A percentile compares a stretch with the other conserved stretches of the same genome.
phyloP scores from a whole-genome alignment of 2,329 filamentous ascomycete genomes.

The Colletotrichum sidae region DNA sequence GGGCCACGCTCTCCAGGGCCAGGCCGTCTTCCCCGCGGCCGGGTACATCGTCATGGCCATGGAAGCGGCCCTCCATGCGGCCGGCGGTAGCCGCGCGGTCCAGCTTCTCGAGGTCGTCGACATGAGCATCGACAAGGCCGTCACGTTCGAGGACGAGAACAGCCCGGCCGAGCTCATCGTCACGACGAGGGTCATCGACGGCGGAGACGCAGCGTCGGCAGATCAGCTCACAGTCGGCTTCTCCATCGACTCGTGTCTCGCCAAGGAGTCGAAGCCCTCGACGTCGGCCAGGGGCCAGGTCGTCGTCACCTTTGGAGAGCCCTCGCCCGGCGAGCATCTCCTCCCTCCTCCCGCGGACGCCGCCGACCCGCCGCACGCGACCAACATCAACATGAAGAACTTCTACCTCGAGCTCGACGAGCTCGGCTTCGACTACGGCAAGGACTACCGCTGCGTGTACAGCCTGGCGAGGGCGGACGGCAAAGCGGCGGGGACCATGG shows the following conservation, averaged over 20 bases:
- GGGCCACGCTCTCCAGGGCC: conserved; percentile 49
- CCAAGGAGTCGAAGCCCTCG: conserved; percentile 2
- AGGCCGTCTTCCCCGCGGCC: conserved; percentile 57
- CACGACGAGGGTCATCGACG: not conserved
- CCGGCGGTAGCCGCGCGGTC: conserved; percentile 40
- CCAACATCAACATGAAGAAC: conserved; percentile 4
- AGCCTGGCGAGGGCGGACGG: not conserved
- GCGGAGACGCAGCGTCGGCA: not conserved
- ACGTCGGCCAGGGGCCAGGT: conserved; percentile 10
- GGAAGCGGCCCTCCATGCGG: conserved; percentile 49
- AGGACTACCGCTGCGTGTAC: conserved; percentile 10
- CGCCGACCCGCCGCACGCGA: conserved; percentile 5
- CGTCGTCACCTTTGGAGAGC: not conserved
- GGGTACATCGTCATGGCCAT: conserved; percentile 57
- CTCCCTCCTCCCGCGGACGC: not conserved
- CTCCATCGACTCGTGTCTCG: conserved; percentile 5
- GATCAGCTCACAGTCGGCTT: not conserved
- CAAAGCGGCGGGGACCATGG: not conserved
- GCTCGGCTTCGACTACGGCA: conserved; percentile 9
- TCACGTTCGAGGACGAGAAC: conserved; percentile 15
- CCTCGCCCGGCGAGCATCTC: not conserved
- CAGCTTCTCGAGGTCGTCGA: conserved; percentile 41
- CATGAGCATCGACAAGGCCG: conserved; percentile 23
- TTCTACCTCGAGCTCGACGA: conserved; percentile 18
- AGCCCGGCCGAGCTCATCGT: conserved; percentile 15